Evolutionary conservation across 257 asterid genomes (phyloP), one percentile per base, ranked within the genome.

Genomic region (Solanum dulcamara): DNA sequence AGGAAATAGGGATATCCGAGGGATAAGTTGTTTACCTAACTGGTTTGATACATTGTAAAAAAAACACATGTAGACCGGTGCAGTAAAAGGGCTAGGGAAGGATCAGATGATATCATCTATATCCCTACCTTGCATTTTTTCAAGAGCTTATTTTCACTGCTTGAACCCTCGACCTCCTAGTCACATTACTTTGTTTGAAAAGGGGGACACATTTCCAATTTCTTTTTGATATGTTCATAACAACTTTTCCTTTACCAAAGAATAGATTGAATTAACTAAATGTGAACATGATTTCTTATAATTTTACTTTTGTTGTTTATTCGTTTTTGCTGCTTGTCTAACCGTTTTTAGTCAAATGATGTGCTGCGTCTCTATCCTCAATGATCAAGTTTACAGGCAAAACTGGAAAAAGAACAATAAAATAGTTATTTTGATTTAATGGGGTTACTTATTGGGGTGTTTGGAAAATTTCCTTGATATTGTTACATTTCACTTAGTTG

Each of bases 381-480:
- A 26, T 44, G 60, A 26, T 75, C 37, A 75, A 75, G 38, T 75
- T 42, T 75, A 44, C 38, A 26, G 15, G 37, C 60, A 75, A 37
- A 37, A 44, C 60, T 4, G 38, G 10, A 22, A 26, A 75, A 83
- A 12, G 62, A 66, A 83, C 86, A 20, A 57, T 7, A 30, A 53
- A 51, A 68, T 71, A 59, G 51, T 85, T 35, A 46, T 18, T 30
- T 50, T 24, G 66, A 44, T 80, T 2, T 62, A 44, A 55, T 66
- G 38, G 80, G 86, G 85, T 84, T 83, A 62, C 44, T 35, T 80
- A 14, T 24, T 24, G 15, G 71, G 38, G 24, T 28, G 40, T 75
- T 24, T 15, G 37, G 40, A 26, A 24, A 75, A 50, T 40, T 70
- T 17, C 84, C 80, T 75, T 72, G 82, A 88, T 87, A 85, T 89